Evolutionary conservation across 2,329 filamentous ascomycete genomes (phyloP), one percentile per base, ranked within the genome.

Genomic region (Calonectria hongkongensis): DNA sequence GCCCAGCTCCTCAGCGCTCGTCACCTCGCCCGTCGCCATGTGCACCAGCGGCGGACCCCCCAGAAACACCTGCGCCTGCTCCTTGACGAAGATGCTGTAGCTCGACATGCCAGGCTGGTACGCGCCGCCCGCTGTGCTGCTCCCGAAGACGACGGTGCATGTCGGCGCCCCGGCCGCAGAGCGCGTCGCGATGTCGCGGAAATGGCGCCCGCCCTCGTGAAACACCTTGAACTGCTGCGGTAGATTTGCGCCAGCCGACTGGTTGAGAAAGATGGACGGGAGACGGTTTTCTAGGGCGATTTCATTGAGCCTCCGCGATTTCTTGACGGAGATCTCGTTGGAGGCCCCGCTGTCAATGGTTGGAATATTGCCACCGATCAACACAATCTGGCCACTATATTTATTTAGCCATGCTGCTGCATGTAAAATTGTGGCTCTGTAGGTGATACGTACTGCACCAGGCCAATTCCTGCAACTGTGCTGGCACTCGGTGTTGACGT

Each of bases 191-290:
- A 86, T 81, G 62, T 86, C 84, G 39, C 81, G 81, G 73, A 87
- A 87, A 0, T 86, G 80, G 71, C 86, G 74, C 2, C 76, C 76
- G 15, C 75, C 76, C 45, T 73, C 73, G 78, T 86, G 85, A 72
- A 87, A 87, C 18, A 87, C 85, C 1, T 82, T 80, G 68, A 87
- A 86, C 51, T 87, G 85, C 62, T 86, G 83, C 0, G 85, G 85
- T 10, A 87, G 79, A 48, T 85, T 85, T 4, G 67, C 72, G 5
- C 70, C 70, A 2, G 64, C 64, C 65, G 85, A 85, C 77, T 86
- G 85, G 1, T 85, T 83, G 0, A 86, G 73, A 0, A 83, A 82
- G 30, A 86, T 81, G 1, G 86, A 63, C 0, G 84, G 84, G 1
- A 86, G 79, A 13, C 82, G 78, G n/a, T 86, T 86, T 66, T 86